Base-by-base conservation (phyloP, 139 green algal genomes). In the Parachlorella kessleri region DNA sequence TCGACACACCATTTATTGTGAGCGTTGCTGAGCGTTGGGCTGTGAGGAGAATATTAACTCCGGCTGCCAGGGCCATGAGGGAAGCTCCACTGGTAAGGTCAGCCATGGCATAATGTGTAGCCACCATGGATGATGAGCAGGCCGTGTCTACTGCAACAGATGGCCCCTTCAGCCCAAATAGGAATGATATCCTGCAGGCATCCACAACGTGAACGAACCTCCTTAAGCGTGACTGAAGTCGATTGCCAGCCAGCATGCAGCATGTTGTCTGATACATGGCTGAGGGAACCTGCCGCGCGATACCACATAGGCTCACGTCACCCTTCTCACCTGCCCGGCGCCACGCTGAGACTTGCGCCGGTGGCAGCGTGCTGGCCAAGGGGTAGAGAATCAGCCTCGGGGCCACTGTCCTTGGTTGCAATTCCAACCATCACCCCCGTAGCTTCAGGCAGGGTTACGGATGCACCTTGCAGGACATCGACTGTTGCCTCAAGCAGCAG, bases 121-220 rank as follows among this genome's bases (percentile, higher is more conserved):
- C 90, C 26, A 96, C 92, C 38, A 97, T 77, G 3, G 90, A 92
- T 0, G 90, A 93, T 5, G 90, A 95, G 85, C 94, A 97, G 3
- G 92, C 94, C 0, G 92, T 97, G 80, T 97, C 94, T 0, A 98
- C 77, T 35, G 86, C 87, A 2, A 96, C 53, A 38, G 86, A 79
- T 2, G 94, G 88, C 0, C 93, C 94, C 9, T 75, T 75, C 35
- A 97, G 85, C 1, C 84, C 85, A 82, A 96, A 96, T 1, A 82
- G 79, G 80, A 91, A 98, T 3, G 88, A 85, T 9, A 97, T 7
- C 90, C 92, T 23, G 90, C 88, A 5, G 36, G 59, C 75, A 66
- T 65, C n/a, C n/a, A n/a, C n/a, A n/a, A n/a, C n/a, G n/a, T n/a
- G n/a, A n/a, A n/a, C n/a, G n/a, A n/a, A n/a, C n/a, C n/a, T n/a